Conservation (phyloP, 2,329 filamentous ascomycete genomes). For the Graphiopsis chlorocephala region DNA sequence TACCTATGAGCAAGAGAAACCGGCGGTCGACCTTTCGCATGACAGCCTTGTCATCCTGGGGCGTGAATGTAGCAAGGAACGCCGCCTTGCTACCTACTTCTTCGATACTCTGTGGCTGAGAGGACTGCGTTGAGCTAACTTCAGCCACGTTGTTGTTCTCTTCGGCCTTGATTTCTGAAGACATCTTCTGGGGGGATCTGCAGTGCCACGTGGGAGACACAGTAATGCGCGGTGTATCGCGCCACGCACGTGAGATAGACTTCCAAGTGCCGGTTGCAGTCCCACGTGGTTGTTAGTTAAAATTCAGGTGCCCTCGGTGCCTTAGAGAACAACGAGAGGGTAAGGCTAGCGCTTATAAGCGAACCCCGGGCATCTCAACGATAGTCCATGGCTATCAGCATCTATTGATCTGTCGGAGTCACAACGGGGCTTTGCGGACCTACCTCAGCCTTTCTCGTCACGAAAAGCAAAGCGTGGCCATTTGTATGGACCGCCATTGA, state of each 20-base stretch:
- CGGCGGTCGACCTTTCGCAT: conserved; percentile 42
- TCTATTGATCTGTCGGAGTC: background rate
- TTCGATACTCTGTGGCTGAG: conserved; percentile 17
- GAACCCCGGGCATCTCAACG: background rate
- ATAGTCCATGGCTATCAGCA: background rate
- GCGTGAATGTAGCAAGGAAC: conserved; percentile 41
- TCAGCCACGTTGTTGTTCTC: background rate
- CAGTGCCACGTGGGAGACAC: background rate
- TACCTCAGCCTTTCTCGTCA: background rate
- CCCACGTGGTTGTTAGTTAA: background rate
- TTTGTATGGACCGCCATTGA: background rate
- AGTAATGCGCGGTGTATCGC: background rate
- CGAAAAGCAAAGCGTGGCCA: background rate
- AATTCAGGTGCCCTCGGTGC: background rate
- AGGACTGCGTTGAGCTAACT: background rate
- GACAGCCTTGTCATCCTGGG: conserved; percentile 38
- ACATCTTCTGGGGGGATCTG: background rate
- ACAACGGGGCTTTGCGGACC: background rate
- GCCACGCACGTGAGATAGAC: background rate
- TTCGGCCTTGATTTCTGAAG: background rate
- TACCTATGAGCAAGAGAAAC: conserved; percentile 40
- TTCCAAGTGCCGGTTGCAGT: background rate
- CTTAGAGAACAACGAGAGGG: background rate
- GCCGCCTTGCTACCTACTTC: conserved; percentile 24
- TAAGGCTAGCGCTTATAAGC: background rate